Evolutionary conservation across 495 filamentous ascomycete genomes (phyloP).

Genomic region (Aspergillus kassunensis): DNA sequence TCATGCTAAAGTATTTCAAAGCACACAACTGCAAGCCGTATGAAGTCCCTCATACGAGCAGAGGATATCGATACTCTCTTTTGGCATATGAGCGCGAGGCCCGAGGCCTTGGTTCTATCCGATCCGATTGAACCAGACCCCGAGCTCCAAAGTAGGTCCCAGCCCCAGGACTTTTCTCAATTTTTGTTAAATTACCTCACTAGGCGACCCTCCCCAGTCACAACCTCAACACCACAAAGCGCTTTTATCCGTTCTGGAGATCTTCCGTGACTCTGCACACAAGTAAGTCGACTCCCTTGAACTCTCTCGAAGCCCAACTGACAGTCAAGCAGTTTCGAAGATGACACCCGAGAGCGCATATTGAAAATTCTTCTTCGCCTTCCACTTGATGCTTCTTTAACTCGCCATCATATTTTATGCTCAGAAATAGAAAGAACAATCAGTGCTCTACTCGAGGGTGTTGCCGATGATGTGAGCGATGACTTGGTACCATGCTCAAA

Average conservation of each 20-base stretch:
- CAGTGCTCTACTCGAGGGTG: constrained; percentile 33
- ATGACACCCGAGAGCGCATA: constrained; percentile 30
- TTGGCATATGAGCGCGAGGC: constrained; percentile 27
- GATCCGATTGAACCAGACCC: constrained; percentile 24
- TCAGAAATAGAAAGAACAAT: constrained; percentile 46
- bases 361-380: constrained; percentile 54
- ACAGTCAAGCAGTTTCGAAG: constrained; percentile 24
- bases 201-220: constrained; percentile 10
- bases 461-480: constrained; percentile 27
- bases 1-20: constrained; percentile 8
- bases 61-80: constrained; percentile 34
- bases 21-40: constrained; percentile 18
- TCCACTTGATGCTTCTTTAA: constrained; percentile 52
- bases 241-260: constrained; percentile 29
- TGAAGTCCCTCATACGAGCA: constrained; percentile 28
- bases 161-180: neutral
- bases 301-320: neutral
- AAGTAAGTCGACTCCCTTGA: constrained; percentile 18
- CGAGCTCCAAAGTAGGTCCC: constrained; percentile 19
- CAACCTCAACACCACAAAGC: constrained; percentile 13
- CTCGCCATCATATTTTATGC: constrained; percentile 35
- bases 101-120: constrained; percentile 26
- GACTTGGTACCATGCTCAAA: constrained; percentile 22
- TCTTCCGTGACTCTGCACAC: constrained; percentile 30
- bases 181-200: neutral